phyloP scores from a whole-genome alignment of 352 stramenopile genomes.

The Peronospora belbahrii region DNA sequence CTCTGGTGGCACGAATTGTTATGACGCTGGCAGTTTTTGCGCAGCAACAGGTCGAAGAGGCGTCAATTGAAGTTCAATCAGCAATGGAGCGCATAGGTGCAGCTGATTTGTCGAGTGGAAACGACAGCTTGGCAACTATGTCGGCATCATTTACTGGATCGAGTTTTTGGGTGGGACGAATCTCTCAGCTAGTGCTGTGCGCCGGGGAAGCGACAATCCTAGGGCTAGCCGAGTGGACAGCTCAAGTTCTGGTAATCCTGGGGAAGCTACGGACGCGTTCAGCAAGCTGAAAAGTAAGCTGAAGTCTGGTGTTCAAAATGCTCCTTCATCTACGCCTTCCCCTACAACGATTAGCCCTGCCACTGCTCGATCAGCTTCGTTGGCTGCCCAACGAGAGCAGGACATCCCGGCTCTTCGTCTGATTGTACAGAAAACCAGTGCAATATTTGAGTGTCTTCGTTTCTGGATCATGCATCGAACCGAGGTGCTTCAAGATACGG shows the following conservation, averaged over 20 bases:
- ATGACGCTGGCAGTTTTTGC: conserved; percentile 83
- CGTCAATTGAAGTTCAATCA: conserved; percentile 78
- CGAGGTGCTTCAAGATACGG: conserved; percentile 61
- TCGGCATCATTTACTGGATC: conserved; percentile 28
- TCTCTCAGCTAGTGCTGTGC: conserved; percentile 11
- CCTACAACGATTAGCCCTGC: conserved; percentile 23
- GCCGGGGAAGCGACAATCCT: conserved; percentile 41
- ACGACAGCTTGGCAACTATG: conserved; percentile 14
- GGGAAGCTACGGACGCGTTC: conserved; percentile 41
- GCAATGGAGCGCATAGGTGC: conserved; percentile 52
- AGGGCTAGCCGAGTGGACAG: conserved; percentile 36
- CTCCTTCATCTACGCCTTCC: conserved; percentile 32
- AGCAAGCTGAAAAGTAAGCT: conserved; percentile 75
- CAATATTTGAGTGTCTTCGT: conserved; percentile 80
- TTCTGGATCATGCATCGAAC: conserved; percentile 81
- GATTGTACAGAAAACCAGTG: conserved; percentile 77
- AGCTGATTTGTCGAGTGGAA: conserved; percentile 11
- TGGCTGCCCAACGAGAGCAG: conserved; percentile 26
- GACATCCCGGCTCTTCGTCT: conserved; percentile 64
- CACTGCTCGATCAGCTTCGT: conserved; percentile 2
- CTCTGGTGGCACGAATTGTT: conserved; percentile 70
- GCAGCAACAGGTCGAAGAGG: conserved; percentile 83
- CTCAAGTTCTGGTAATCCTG: conserved; percentile 14
- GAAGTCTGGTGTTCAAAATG: conserved; percentile 24
- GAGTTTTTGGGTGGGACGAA: conserved; percentile 42